A percentile compares a stretch with the other conserved stretches of the same genome.
These are phyloP conservation scores for Lactifluus piperatus DNA, from an alignment of 768 basidiomycete species.

Conservation along the genomic window DNA sequence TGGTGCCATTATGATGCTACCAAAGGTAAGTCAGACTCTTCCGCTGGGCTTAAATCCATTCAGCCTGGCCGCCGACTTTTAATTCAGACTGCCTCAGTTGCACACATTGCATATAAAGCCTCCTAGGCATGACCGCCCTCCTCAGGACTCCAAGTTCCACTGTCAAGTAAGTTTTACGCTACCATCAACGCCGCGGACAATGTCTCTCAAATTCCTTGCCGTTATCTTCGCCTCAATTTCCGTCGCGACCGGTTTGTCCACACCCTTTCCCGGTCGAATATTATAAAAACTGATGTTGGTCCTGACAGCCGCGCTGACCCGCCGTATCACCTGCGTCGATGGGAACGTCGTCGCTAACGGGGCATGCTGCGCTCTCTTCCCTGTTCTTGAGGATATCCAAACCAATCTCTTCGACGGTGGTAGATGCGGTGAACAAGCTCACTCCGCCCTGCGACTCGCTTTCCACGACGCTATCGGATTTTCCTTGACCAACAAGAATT, in stretches of 20 bases:
- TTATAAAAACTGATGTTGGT: not conserved
- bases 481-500: not conserved
- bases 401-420: conserved; percentile 24
- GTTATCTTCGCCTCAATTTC: conserved; percentile 14
- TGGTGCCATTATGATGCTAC: not conserved
- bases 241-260: conserved; percentile 15
- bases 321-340: conserved; percentile 25
- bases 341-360: conserved; percentile 25
- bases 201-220: conserved; percentile 24
- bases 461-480: conserved; percentile 25
- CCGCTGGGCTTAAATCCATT: not conserved
- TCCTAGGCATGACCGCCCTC: not conserved
- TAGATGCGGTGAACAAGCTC: conserved; percentile 27
- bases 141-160: not conserved
- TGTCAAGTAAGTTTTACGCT: not conserved
- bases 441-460: conserved; percentile 24
- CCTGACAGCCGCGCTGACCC: conserved; percentile 19
- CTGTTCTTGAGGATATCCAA: conserved; percentile 27
- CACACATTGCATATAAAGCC: not conserved
- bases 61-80: not conserved
- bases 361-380: conserved; percentile 28
- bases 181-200: conserved; percentile 2
- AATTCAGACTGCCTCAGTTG: not conserved
- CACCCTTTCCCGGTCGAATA: not conserved
- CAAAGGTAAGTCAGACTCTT: not conserved